These are phyloP conservation scores for Ophiosphaerella herpotricha DNA, from an alignment of 2,329 filamentous ascomycete genomes.

Conservation along the genomic window DNA sequence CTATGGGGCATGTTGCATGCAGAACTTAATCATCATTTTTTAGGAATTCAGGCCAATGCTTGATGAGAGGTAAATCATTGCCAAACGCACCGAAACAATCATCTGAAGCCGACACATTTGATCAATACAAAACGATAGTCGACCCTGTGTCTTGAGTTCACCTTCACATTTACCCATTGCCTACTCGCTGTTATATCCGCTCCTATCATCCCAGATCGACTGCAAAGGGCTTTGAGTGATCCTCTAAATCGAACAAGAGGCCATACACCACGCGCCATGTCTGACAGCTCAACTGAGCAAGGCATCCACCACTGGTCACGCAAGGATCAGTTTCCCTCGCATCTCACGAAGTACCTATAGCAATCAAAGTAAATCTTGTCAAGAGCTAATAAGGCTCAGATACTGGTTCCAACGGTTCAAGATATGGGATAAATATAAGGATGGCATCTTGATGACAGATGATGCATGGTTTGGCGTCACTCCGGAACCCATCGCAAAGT, in stretches of 20 bases:
- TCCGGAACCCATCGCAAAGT: constrained; percentile 88
- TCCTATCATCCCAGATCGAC: no score
- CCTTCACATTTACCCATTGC: constrained; percentile 2
- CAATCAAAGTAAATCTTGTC: neutral
- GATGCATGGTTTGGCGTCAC: constrained; percentile 98
- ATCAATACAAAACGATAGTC: constrained; percentile 7
- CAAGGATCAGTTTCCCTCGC: constrained; percentile 73
- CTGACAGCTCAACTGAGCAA: constrained; percentile 25
- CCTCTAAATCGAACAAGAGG: no score
- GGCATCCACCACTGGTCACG: constrained; percentile 71
- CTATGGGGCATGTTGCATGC: no score
- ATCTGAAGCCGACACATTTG: constrained; percentile 9
- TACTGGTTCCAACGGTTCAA: constrained; percentile 90
- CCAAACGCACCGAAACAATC: neutral
- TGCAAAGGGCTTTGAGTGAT: no score
- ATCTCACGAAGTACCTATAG: constrained; percentile 76
- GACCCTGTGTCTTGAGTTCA: constrained; percentile 6
- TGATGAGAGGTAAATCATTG: neutral
- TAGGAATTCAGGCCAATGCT: neutral
- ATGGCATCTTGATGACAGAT: constrained; percentile 88
- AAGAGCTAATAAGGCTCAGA: constrained; percentile 51
- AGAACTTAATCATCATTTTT: no score
- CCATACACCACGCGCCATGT: neutral
- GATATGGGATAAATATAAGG: constrained; percentile 85
- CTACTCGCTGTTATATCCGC: neutral